Evolutionary conservation across 2,329 filamentous ascomycete species (phyloP).

Genomic region (Ceratocystis alfenasii): DNA sequence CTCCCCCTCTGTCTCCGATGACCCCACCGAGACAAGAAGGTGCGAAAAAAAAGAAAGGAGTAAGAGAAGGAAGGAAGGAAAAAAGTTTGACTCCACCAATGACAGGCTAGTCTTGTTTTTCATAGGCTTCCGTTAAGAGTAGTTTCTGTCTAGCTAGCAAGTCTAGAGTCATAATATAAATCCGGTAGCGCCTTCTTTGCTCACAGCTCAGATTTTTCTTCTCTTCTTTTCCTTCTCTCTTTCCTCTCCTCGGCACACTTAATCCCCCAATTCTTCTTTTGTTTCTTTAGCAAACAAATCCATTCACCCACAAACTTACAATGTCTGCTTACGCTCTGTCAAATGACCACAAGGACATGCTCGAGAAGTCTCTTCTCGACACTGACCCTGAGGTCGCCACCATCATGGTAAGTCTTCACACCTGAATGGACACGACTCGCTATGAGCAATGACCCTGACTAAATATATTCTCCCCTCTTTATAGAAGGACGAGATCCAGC

Average conservation of each 20-base stretch:
- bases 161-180: conserved; percentile 10
- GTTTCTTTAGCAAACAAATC: conserved; percentile 4
- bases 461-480: conserved; percentile 19
- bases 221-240: neutral
- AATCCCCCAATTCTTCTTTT: neutral
- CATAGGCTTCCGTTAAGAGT: conserved; percentile 7
- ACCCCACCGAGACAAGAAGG: conserved; percentile 17
- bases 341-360: conserved; percentile 56
- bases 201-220: conserved; percentile 4
- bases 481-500: conserved; percentile 83
- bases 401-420: conserved; percentile 65
- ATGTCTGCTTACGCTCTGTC: conserved; percentile 43
- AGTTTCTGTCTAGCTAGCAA: neutral
- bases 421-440: neutral
- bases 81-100: conserved; percentile 19
- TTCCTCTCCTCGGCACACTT: neutral
- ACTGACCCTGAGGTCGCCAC: conserved; percentile 86
- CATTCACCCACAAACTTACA: conserved; percentile 24
- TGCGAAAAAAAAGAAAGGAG: conserved; percentile 11
- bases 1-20: conserved; percentile 17
- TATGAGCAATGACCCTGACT: conserved; percentile 27
- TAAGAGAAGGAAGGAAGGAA: conserved; percentile 4
- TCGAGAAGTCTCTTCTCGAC: conserved; percentile 87
- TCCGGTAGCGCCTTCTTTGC: conserved; percentile 12
- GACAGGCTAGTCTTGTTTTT: conserved; percentile 4